Conservation (phyloP, 805 yeast species). For the Ogataea pilisensis region DNA sequence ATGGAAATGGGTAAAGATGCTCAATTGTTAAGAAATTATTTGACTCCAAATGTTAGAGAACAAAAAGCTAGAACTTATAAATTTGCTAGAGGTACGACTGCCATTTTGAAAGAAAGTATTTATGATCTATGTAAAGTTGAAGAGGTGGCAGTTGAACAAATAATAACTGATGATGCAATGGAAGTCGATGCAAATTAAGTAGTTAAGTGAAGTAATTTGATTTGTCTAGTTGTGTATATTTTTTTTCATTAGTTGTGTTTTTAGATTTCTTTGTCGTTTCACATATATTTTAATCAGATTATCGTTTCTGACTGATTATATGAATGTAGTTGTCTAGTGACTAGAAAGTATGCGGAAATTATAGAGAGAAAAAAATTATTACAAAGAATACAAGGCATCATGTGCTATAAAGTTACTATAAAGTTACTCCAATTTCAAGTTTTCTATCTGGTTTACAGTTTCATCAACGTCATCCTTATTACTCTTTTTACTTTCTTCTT, state of each 20-base stretch:
- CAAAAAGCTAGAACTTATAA: conserved; percentile 78
- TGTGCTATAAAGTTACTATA: no score
- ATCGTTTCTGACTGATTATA: no score
- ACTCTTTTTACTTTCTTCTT: not conserved
- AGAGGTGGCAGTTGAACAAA: conserved; percentile 31
- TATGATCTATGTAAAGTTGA: conserved; percentile 62
- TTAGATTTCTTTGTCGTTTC: no score
- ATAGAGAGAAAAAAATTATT: no score
- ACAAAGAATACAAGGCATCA: no score
- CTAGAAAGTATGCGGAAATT: no score
- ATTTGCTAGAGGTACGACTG: conserved; percentile 93
- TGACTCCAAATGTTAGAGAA: conserved; percentile 86
- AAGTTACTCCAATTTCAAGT: not conserved
- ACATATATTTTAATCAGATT: no score
- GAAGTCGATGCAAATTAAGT: conserved; percentile 39
- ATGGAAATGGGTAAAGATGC: conserved; percentile 94
- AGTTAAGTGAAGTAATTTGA: conserved; percentile 1
- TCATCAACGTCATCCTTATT: not conserved
- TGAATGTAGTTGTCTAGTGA: no score
- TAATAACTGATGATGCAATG: conserved; percentile 38
- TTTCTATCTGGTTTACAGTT: not conserved
- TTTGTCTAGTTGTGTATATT: not conserved
- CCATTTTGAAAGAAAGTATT: conserved; percentile 65
- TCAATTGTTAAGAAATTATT: conserved; percentile 74
- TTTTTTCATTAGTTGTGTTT: no score